Evolutionary conservation across 2,329 filamentous ascomycete genomes (phyloP).

Genomic region (Penicillium sp.): DNA sequence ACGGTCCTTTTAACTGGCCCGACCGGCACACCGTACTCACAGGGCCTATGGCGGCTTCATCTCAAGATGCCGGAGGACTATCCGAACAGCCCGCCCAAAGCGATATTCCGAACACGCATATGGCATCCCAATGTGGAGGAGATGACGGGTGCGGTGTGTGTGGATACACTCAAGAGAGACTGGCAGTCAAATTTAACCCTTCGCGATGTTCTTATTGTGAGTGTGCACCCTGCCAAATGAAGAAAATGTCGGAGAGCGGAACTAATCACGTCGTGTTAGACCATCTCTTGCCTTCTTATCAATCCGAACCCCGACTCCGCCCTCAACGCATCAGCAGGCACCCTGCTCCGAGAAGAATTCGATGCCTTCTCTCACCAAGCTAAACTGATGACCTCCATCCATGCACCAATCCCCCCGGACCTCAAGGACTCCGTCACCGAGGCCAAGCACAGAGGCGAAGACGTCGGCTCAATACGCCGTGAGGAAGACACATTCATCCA

Average conservation of each 20-base stretch:
- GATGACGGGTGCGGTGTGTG: conserved; percentile 60
- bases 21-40: conserved; percentile 58
- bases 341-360: conserved; percentile 59
- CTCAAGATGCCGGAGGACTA: conserved; percentile 61
- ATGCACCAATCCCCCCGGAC: conserved; percentile 53
- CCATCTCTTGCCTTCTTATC: conserved; percentile 62
- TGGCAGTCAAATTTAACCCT: conserved; percentile 60
- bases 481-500: conserved; percentile 21
- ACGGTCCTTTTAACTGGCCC: conserved; percentile 60
- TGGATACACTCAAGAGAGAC: conserved; percentile 64
- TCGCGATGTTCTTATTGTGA: conserved; percentile 55
- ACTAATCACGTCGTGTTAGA: conserved; percentile 31
- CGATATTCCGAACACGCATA: conserved; percentile 59
- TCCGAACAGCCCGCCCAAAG: conserved; percentile 51
- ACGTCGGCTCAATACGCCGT: conserved; percentile 32
- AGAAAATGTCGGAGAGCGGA: not conserved
- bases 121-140: conserved; percentile 67
- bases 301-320: conserved; percentile 65
- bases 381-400: conserved; percentile 61
- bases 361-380: conserved; percentile 57
- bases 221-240: conserved; percentile 15
- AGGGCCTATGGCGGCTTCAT: conserved; percentile 59
- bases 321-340: conserved; percentile 60
- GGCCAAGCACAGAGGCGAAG: conserved; percentile 56
- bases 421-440: conserved; percentile 48